Base-by-base conservation (phyloP, 305 asterid genomes). In the Rubia peregrina region DNA sequence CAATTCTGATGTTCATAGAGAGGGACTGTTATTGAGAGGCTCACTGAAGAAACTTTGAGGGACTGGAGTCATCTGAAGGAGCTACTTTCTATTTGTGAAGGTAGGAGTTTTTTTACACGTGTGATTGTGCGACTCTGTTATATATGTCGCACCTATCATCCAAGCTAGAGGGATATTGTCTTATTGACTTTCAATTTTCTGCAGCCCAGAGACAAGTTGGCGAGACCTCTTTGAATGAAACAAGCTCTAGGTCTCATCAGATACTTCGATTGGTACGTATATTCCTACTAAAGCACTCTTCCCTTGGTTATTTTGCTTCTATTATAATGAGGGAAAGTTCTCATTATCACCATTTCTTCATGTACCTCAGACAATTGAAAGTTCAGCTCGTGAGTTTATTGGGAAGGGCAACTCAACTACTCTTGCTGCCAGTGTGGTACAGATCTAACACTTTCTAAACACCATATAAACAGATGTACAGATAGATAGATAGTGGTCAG, bases 181-280 rank as follows among this genome's bases (percentile, higher is more conserved):
- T 65, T 79, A 62, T 68, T 26, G 19, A 38, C 5, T 51, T 64
- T 46, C 67, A 65, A 68, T 65, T 76, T 56, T 71, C 55, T 69
- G 68, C 81, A 94, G 99, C 89, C 48, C 98, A 88, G 77, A 83
- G 99, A 76, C 85, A 89, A 82, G 80, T 85, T 80, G 99, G 96
- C 14, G 99, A 94, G 85, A 94, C 99, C 26, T 85, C 81, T 70
- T 80, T 94, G 83, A 94, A 94, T 77, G 98, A 94, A 80, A 79
- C 90, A 64, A 94, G 99, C 83, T 94, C 99, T 44, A 91, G 99
- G 76, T 94, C 99, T 67, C 99, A 94, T 83, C 99, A 94, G 78
- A 94, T 94, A 79, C 98, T 94, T 74, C 90, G 95, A 84, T 72
- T 94, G 98, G 99, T 94, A 79, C 42, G 84, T 77, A 71, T 51